phyloP scores from a whole-genome alignment of 1,139 yeast species.

The Magnusiomyces suaveolens region DNA sequence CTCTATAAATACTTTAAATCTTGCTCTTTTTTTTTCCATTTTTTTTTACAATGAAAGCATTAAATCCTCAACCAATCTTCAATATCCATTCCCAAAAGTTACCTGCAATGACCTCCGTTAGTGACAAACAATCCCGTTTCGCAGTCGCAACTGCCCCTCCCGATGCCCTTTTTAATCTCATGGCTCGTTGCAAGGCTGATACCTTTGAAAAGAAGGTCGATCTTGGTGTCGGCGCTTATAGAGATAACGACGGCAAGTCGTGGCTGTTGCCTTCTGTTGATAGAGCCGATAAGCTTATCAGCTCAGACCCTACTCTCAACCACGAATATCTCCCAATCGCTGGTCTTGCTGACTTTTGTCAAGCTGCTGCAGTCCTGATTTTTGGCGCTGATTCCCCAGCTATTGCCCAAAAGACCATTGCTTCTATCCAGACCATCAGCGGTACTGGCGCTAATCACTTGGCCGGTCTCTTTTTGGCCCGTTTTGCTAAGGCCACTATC shows the following conservation, averaged over 20 bases:
- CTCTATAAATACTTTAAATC: too few relatives aligned
- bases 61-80: too few relatives aligned
- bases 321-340: slow-evolving; percentile 89
- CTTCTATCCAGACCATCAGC: slow-evolving; percentile 77
- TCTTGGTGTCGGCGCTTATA: slow-evolving; percentile 86
- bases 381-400: slow-evolving; percentile 59
- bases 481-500: slow-evolving; percentile 41
- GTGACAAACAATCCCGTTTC: too few relatives aligned
- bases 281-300: slow-evolving; percentile 41
- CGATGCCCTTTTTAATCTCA: slow-evolving; percentile 58
- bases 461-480: slow-evolving; percentile 62
- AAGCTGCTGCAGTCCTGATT: slow-evolving; percentile 69
- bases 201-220: slow-evolving; percentile 50
- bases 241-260: slow-evolving; percentile 76
- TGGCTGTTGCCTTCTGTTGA: slow-evolving; percentile 68
- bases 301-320: slow-evolving; percentile 54
- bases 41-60: too few relatives aligned
- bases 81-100: too few relatives aligned
- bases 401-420: slow-evolving; percentile 43
- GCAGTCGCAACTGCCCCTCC: slow-evolving; percentile 31
- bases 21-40: too few relatives aligned
- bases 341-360: slow-evolving; percentile 62
- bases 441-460: slow-evolving; percentile 96
- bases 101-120: background rate
- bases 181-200: slow-evolving; percentile 62